Percentiles rank a stretch among this genome's conserved stretches.
Evolutionary conservation across 208 protist species (phyloP).

Genomic region (Leptomonas seymouri): DNA sequence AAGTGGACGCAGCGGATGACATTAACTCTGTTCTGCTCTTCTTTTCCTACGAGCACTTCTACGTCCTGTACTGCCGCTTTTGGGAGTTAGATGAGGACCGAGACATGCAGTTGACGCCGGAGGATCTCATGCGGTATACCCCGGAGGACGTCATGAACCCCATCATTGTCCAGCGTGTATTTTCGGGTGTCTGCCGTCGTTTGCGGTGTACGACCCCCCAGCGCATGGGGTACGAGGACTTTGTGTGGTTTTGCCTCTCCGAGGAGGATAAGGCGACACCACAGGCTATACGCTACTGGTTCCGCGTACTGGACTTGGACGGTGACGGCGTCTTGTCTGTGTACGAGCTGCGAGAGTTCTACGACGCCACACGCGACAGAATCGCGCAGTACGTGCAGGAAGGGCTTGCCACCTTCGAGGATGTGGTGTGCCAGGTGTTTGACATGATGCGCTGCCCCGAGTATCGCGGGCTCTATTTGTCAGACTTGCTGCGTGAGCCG

Average conservation of each 20-base stretch:
- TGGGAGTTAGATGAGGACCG: slow-evolving; percentile 97
- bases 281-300: slow-evolving; percentile 95
- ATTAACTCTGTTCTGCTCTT: slow-evolving; percentile 93
- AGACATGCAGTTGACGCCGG: slow-evolving; percentile 89
- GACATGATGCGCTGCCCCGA: slow-evolving; percentile 88
- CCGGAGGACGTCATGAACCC: slow-evolving; percentile 82
- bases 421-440: slow-evolving; percentile 94
- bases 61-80: slow-evolving; percentile 99
- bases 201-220: slow-evolving; percentile 43
- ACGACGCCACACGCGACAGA: slow-evolving; percentile 83
- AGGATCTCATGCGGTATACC: slow-evolving; percentile 90
- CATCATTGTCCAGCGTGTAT: slow-evolving; percentile 81
- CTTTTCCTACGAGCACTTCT: slow-evolving; percentile 99
- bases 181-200: slow-evolving; percentile 60
- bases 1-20: slow-evolving; percentile 86
- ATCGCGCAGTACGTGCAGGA: slow-evolving; percentile 72
- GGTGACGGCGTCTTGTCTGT: slow-evolving; percentile 93
- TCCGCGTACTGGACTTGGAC: slow-evolving; percentile 94
- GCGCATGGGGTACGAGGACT: slow-evolving; percentile 94
- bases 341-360: slow-evolving; percentile 95
- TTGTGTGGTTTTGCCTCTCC: slow-evolving; percentile 96
- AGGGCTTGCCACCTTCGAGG: slow-evolving; percentile 79
- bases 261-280: slow-evolving; percentile 96
- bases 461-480: slow-evolving; percentile 67
- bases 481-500: slow-evolving; percentile 86